A percentile compares a stretch with the other conserved stretches of the same genome.
Evolutionary conservation across 2,329 filamentous ascomycete species (phyloP).

Genomic region (Ilyonectria robusta): DNA sequence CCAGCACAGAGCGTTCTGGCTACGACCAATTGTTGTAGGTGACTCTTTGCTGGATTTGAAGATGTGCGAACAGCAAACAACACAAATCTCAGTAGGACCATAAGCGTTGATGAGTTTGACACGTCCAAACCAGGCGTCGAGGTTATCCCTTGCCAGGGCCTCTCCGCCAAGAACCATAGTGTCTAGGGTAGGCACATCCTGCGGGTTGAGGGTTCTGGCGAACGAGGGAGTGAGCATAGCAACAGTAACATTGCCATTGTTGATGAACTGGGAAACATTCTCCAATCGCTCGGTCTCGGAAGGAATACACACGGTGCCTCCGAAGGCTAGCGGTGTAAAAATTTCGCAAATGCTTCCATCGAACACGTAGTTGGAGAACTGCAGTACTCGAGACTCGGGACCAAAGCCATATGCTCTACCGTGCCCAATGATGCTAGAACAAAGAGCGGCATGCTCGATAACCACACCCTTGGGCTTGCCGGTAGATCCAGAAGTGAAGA

Average conservation of each 20-base stretch:
- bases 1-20: conserved; percentile 24
- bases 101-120: conserved; percentile 9
- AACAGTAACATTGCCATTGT: conserved; percentile 5
- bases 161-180: conserved; percentile 26
- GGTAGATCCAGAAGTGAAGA: conserved; percentile 70
- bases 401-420: conserved; percentile 4
- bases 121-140: conserved; percentile 20
- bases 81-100: conserved; percentile 27
- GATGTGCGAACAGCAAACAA: conserved; percentile 11
- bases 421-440: conserved; percentile 12
- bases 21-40: conserved; percentile 20
- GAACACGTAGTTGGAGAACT: conserved; percentile 53
- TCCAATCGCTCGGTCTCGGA: conserved; percentile 53
- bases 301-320: conserved; percentile 57
- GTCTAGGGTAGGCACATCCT: conserved; percentile 9
- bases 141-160: conserved; percentile 21
- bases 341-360: conserved; percentile 57
- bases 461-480: conserved; percentile 69
- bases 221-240: conserved; percentile 11
- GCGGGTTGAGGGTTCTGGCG: conserved; percentile 4
- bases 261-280: conserved; percentile 8
- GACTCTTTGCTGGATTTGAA: conserved; percentile 6
- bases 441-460: conserved; percentile 25
- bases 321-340: conserved; percentile 54
- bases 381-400: conserved; percentile 21